Conservation (phyloP, 495 filamentous ascomycete species). For the Trichoderma orchidacearum region DNA sequence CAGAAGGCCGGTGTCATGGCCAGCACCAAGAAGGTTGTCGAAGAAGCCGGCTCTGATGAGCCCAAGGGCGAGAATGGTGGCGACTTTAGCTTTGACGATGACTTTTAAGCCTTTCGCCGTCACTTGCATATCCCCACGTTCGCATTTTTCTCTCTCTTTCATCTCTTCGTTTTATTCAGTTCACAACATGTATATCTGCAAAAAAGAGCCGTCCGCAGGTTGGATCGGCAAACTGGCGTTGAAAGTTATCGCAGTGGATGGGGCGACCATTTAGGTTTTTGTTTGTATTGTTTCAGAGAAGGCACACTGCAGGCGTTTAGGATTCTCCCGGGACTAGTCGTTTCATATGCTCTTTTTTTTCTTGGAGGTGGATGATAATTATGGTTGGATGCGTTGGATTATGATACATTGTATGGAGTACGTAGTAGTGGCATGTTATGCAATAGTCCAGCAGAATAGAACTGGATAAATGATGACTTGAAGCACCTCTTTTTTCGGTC, state of each 20-base stretch:
- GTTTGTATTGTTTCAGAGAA: background rate
- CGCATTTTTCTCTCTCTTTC: conserved; percentile 5
- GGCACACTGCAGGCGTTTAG: background rate
- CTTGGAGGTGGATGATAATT: background rate
- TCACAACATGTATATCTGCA: background rate
- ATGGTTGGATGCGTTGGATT: background rate
- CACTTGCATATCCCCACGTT: conserved; percentile 14
- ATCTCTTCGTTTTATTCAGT: background rate
- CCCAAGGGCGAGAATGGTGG: conserved; percentile 51
- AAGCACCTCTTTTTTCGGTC: background rate
- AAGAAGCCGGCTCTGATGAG: conserved; percentile 32
- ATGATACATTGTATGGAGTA: conserved; percentile 1
- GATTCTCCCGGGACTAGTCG: too few relatives aligned
- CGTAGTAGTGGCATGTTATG: background rate
- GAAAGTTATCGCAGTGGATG: background rate
- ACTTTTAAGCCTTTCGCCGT: conserved; percentile 64
- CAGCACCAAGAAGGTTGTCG: conserved; percentile 67
- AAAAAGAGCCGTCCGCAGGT: background rate
- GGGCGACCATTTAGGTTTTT: background rate
- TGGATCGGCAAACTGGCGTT: background rate
- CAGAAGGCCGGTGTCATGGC: conserved; percentile 99
- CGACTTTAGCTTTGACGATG: conserved; percentile 89
- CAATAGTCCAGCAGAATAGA: background rate
- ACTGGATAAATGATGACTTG: background rate
- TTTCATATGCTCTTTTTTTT: background rate